phyloP scores from a whole-genome alignment of 805 yeast species.

The Zygoascus biomembranicola region DNA sequence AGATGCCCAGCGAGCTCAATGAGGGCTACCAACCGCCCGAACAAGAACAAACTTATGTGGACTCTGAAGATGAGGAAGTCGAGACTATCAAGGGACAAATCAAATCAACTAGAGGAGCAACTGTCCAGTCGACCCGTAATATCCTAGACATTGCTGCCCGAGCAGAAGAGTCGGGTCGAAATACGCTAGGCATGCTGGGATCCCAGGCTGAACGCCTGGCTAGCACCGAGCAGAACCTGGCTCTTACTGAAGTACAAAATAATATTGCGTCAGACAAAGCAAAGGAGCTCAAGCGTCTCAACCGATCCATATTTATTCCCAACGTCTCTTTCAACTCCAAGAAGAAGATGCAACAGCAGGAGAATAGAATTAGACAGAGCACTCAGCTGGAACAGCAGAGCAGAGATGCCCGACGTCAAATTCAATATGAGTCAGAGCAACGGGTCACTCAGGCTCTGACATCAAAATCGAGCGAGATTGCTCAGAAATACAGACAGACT shows the following conservation, averaged over 20 bases:
- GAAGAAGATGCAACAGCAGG: slow-evolving; percentile 64
- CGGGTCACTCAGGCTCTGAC: slow-evolving; percentile 48
- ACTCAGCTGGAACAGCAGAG: slow-evolving; percentile 53
- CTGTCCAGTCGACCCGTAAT: slow-evolving; percentile 77
- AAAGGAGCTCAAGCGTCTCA: slow-evolving; percentile 65
- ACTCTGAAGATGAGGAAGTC: slow-evolving; percentile 73
- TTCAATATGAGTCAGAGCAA: slow-evolving; percentile 56
- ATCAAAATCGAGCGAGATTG: slow-evolving; percentile 19
- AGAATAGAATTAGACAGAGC: slow-evolving; percentile 54
- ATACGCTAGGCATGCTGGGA: slow-evolving; percentile 87
- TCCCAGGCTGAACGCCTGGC: slow-evolving; percentile 84
- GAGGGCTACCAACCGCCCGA: slow-evolving; percentile 5
- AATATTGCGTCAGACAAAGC: slow-evolving; percentile 77
- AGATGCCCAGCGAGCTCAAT: slow-evolving; percentile 19
- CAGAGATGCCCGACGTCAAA: slow-evolving; percentile 52
- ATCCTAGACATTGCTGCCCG: slow-evolving; percentile 65
- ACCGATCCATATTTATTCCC: slow-evolving; percentile 75
- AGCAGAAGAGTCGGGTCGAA: slow-evolving; percentile 66
- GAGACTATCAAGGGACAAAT: slow-evolving; percentile 79
- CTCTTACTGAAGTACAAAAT: slow-evolving; percentile 73
- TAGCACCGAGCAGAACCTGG: slow-evolving; percentile 67
- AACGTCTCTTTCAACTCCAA: slow-evolving; percentile 73
- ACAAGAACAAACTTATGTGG: slow-evolving; percentile 12
- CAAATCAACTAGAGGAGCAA: slow-evolving; percentile 76
- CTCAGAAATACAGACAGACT: slow-evolving; percentile 22